Base-by-base conservation (phyloP, 192 early-diverging fungal species). In the Mortierella alpina region DNA sequence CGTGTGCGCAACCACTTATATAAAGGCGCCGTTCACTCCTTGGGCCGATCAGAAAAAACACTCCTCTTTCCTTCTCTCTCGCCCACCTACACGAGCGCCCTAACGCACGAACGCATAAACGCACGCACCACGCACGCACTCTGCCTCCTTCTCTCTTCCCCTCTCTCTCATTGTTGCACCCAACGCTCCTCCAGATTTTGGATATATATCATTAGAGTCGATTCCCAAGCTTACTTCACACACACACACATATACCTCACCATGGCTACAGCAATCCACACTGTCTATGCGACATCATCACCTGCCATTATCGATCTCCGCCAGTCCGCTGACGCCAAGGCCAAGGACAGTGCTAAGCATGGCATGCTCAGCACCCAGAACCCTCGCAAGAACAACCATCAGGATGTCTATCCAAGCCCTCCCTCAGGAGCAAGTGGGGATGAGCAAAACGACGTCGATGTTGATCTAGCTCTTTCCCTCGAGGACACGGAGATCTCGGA, bases 281-380 rank as follows among this genome's bases (percentile, higher is more conserved):
- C 57, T 17, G 39, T 14, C n/a, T 40, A 12, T 39, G 39, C 53
- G n/a, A 31, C 53, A 14, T 39, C 48, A 15, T 11, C 70, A 1
- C 76, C 69, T 2, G 72, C 76, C 12, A 79, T 79, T n/a, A 79
- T 79, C 50, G 69, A 79, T 50, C 76, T 79, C 46, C 75, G 75
- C 48, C 63, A 47, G 6, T 39, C 63, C 13, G 39, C 58, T 20
- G 60, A 18, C 7, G 22, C 70, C 45, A 50, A 66, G 41, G 48
- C 63, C 48, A 47, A 66, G 20, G 47, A 66, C 45, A 18, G 53
- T 13, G 53, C n/a, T 23, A 69, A 52, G 22, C 46, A 22, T 9
- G 45, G 44, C 1, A 0, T 55, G 10, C 23, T 9, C 22, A 1
- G 2, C 0, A 8, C 8, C 17, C 57, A 46, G 7, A 8, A 22